Evolutionary conservation across 139 green algal genomes (phyloP).

Genomic region (Deuterostichococcus epilithicus): DNA sequence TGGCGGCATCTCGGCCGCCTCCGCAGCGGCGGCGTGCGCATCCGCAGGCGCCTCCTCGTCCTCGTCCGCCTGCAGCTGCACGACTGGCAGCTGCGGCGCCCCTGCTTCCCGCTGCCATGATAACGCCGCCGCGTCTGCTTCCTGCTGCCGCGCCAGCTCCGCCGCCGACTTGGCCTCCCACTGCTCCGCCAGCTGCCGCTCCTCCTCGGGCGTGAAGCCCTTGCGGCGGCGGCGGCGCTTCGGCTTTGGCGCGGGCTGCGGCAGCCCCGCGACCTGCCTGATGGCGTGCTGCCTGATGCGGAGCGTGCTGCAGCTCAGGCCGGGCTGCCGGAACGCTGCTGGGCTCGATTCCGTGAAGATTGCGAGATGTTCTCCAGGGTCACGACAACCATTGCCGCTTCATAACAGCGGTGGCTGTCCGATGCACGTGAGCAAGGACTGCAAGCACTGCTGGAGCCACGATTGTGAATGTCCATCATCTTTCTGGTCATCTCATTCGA

Average conservation of each 20-base stretch:
- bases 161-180: no score
- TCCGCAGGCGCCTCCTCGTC: not conserved
- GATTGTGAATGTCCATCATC: not conserved
- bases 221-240: not conserved
- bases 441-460: no score
- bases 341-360: no score
- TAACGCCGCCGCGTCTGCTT: not conserved
- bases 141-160: no score
- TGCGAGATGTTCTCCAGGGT: no score
- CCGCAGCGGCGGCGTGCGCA: conserved; percentile 7
- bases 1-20: no score
- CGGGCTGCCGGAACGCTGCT: no score
- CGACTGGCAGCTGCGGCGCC: conserved; percentile 6
- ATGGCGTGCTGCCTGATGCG: not conserved
- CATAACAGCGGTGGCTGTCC: no score
- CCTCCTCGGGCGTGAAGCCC: not conserved
- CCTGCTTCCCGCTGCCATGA: conserved; percentile 21
- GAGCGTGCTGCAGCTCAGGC: no score
- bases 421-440: no score
- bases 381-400: no score
- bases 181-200: conserved; percentile 5
- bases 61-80: not conserved
- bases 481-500: conserved; percentile 22
- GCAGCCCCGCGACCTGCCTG: not conserved
- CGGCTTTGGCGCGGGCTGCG: not conserved